Percentiles rank a stretch among this genome's conserved stretches.
phyloP scores from a whole-genome alignment of 2,329 filamentous ascomycete species.

The Periconia sp. region DNA sequence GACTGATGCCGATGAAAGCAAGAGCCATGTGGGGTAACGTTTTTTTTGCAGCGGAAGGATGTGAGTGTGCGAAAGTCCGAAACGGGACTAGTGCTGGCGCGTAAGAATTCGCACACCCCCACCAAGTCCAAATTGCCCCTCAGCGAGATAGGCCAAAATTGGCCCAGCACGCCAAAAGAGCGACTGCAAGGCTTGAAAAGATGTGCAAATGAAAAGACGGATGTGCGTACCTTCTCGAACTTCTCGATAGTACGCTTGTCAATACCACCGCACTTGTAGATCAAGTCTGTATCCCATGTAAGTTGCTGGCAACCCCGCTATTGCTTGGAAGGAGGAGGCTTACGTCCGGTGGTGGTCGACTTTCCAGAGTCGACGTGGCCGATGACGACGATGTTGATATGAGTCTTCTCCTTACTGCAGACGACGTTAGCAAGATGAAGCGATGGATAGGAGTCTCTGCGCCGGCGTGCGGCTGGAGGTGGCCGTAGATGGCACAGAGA shows the following conservation, averaged over 20 bases:
- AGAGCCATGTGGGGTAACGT: neutral
- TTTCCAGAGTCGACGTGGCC: constrained; percentile 99
- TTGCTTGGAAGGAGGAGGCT: constrained; percentile 48
- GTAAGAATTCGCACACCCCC: constrained; percentile 44
- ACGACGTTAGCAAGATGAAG: constrained; percentile 33
- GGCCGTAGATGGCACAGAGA: too few relatives aligned
- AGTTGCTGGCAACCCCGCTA: constrained; percentile 27
- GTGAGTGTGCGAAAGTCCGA: constrained; percentile 24
- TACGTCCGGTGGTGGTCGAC: constrained; percentile 88
- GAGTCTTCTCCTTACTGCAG: constrained; percentile 87
- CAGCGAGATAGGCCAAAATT: constrained; percentile 35
- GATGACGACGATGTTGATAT: constrained; percentile 96
- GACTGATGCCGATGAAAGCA: neutral
- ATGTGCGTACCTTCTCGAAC: constrained; percentile 96
- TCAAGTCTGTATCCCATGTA: constrained; percentile 72
- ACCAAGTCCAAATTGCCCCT: constrained; percentile 42
- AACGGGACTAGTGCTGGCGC: constrained; percentile 38
- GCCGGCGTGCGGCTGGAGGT: constrained; percentile 17
- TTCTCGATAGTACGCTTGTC: constrained; percentile 99
- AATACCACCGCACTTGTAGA: constrained; percentile 99
- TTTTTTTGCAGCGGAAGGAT: constrained; percentile 10
- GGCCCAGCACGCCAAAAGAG: constrained; percentile 27
- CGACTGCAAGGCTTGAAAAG: constrained; percentile 13
- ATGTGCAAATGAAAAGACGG: constrained; percentile 19
- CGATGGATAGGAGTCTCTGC: constrained; percentile 11